Conservation (phyloP, 2,329 filamentous ascomycete species). For the Fonsecaea nubica region DNA sequence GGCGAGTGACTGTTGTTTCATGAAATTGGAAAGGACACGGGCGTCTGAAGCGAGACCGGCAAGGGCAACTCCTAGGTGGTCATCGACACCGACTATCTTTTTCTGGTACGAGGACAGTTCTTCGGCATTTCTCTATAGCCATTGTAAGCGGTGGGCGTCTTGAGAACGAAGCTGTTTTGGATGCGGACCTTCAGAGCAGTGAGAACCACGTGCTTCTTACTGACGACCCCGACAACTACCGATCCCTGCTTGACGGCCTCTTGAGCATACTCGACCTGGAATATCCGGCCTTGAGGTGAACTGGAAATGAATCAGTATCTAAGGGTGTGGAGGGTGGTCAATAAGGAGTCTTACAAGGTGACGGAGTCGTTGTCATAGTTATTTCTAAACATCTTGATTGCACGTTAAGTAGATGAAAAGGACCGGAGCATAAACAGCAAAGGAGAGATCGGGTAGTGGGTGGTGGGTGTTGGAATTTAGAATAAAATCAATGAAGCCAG, state of each 20-base stretch:
- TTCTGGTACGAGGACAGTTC: conserved; percentile 99
- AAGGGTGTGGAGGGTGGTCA: conserved; percentile 11
- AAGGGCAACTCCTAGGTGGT: conserved; percentile 93
- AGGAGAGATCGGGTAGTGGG: conserved; percentile 13
- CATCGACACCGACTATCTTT: conserved; percentile 96
- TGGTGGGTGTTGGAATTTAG: conserved; percentile 6
- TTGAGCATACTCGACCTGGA: conserved; percentile 98
- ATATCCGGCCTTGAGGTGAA: conserved; percentile 98
- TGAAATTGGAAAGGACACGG: conserved; percentile 99
- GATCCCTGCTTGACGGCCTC: conserved; percentile 99
- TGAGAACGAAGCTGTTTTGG: conserved; percentile 28
- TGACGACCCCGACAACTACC: conserved; percentile 93
- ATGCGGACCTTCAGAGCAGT: conserved; percentile 86
- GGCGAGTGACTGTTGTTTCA: conserved; percentile 98
- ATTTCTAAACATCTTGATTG: conserved; percentile 89
- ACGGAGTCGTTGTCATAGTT: conserved; percentile 99
- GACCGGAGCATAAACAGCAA: conserved; percentile 11
- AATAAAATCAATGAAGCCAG: conserved; percentile 21
- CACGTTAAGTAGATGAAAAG: conserved; percentile 3
- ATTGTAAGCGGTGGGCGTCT: conserved; percentile 26
- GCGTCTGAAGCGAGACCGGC: conserved; percentile 96
- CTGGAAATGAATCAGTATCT: conserved; percentile 55
- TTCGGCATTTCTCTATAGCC: conserved; percentile 86
- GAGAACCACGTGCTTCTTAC: conserved; percentile 96
- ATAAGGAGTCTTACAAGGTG: conserved; percentile 76